These are phyloP conservation scores for Fusarium heterosporum DNA, from an alignment of 2,329 filamentous ascomycete genomes.

Conservation along the genomic window DNA sequence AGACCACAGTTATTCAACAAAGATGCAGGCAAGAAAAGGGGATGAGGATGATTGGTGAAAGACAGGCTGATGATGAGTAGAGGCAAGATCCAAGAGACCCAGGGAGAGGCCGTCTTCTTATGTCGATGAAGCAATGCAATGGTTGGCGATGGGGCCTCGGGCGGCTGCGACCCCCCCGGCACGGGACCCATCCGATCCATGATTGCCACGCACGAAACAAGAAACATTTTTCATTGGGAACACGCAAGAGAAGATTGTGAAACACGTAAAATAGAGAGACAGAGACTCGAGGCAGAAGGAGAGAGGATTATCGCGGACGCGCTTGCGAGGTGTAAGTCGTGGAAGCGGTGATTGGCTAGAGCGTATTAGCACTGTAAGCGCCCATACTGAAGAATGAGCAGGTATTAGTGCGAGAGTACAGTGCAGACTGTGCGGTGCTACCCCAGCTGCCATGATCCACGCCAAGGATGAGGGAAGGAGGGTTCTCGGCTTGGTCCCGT, in stretches of 20 bases:
- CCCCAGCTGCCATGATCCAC: conserved; percentile 29
- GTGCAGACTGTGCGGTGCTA: conserved; percentile 31
- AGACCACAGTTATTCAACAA: conserved; percentile 32
- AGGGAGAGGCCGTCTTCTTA: conserved; percentile 49
- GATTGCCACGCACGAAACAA: conserved; percentile 37
- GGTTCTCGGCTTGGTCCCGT: conserved; percentile 46
- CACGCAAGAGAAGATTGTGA: conserved; percentile 41
- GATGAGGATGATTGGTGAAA: conserved; percentile 43
- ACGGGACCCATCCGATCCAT: conserved; percentile 38
- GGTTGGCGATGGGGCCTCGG: conserved; percentile 42
- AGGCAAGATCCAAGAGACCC: conserved; percentile 35
- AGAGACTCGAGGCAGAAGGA: background rate
- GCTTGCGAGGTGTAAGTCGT: conserved; percentile 36
- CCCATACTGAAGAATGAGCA: background rate
- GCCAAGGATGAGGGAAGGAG: conserved; percentile 24
- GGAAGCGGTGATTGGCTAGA: conserved; percentile 28
- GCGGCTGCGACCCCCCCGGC: conserved; percentile 21
- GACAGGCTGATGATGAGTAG: conserved; percentile 43
- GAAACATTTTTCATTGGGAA: conserved; percentile 40
- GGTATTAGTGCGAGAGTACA: conserved; percentile 18
- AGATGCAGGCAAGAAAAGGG: conserved; percentile 6
- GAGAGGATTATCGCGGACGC: conserved; percentile 33
- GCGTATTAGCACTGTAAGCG: conserved; percentile 35
- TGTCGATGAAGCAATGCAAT: conserved; percentile 36
- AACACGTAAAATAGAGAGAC: conserved; percentile 24